Conservation (phyloP, 805 yeast species). For the Starmerella bombicola region DNA sequence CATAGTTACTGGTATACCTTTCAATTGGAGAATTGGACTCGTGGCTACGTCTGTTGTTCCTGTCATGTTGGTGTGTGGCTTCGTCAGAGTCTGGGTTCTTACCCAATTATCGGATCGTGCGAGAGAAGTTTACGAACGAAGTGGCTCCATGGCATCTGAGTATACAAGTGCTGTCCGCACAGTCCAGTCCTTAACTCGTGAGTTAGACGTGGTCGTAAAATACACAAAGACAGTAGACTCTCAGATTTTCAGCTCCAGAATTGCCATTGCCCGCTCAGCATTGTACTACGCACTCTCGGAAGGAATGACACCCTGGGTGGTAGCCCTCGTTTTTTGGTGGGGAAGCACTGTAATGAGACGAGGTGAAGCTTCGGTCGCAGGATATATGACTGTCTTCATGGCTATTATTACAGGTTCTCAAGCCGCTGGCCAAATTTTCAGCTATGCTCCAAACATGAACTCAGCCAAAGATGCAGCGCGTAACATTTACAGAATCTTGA, state of each 20-base stretch:
- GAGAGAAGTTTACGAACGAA: background rate
- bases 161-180: background rate
- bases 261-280: background rate
- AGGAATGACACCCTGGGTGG: constrained; percentile 1
- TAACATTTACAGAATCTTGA: constrained; percentile 27
- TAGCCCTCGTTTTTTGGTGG: background rate
- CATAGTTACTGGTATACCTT: background rate
- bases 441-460: constrained; percentile 35
- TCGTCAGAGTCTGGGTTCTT: background rate
- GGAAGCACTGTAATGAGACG: background rate
- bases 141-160: constrained; percentile 1
- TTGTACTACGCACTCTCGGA: background rate
- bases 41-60: constrained; percentile 1
- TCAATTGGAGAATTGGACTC: background rate
- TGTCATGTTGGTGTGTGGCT: background rate
- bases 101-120: background rate
- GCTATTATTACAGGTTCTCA: background rate
- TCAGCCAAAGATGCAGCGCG: constrained; percentile 31
- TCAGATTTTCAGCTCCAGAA: background rate
- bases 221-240: background rate
- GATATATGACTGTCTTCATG: background rate
- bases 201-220: background rate
- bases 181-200: background rate
- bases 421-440: constrained; percentile 24
- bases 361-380: background rate